phyloP scores from a whole-genome alignment of 2,329 filamentous ascomycete genomes.

The Dendrostoma leiphaemia region DNA sequence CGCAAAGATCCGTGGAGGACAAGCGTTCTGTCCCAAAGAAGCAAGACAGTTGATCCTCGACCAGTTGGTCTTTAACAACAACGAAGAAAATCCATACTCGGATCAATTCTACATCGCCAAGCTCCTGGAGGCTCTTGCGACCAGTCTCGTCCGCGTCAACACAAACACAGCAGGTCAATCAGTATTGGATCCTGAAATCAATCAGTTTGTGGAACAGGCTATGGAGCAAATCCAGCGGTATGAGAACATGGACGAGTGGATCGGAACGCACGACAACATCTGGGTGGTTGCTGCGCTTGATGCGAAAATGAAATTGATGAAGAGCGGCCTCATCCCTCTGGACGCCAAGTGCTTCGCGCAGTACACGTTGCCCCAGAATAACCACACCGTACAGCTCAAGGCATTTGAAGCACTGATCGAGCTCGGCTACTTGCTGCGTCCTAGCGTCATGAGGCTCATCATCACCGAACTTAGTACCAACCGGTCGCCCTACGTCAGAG shows the following conservation, averaged over 20 bases:
- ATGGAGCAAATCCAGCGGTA: constrained; percentile 66
- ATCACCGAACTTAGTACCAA: constrained; percentile 60
- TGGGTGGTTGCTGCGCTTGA: constrained; percentile 62
- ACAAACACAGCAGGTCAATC: constrained; percentile 45
- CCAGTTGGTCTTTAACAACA: constrained; percentile 91
- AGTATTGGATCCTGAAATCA: constrained; percentile 37
- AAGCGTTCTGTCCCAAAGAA: constrained; percentile 73
- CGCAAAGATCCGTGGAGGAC: constrained; percentile 69
- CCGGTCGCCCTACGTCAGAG: constrained; percentile 61
- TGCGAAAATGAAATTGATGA: constrained; percentile 62
- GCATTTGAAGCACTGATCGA: constrained; percentile 64
- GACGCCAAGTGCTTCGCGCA: constrained; percentile 57
- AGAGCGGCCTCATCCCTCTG: constrained; percentile 56
- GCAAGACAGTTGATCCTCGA: constrained; percentile 85
- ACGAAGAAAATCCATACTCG: constrained; percentile 82
- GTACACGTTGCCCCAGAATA: constrained; percentile 63
- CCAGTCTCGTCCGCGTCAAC: constrained; percentile 54
- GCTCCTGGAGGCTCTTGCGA: constrained; percentile 64
- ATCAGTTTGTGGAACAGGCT: constrained; percentile 49
- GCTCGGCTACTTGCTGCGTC: constrained; percentile 57
- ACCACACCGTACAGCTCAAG: constrained; percentile 63
- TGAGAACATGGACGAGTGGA: constrained; percentile 67
- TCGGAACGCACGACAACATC: constrained; percentile 65
- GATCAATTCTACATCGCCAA: constrained; percentile 87
- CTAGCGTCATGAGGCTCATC: constrained; percentile 54